These are phyloP conservation scores for Datisca glomerata DNA, from an alignment of 306 rosid genomes.

Conservation along the genomic window DNA sequence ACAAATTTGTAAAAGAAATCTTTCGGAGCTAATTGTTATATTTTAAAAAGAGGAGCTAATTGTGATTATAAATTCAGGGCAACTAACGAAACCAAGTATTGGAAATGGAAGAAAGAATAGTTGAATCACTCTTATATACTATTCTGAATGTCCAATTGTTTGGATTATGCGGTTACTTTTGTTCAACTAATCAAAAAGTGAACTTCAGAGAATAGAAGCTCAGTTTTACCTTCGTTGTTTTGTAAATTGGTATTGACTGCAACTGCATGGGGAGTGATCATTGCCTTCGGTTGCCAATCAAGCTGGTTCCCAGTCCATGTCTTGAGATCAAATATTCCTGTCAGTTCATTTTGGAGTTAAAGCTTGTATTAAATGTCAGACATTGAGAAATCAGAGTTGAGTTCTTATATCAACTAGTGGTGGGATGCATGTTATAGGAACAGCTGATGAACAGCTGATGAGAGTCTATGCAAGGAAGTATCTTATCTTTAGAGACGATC, in stretches of 20 bases:
- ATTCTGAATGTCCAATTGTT: no score
- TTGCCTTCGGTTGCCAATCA: conserved; percentile 98
- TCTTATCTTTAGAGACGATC: no score
- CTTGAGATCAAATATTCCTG: conserved; percentile 65
- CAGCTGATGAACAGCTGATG: no score
- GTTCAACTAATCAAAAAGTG: no score
- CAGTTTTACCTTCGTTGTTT: conserved; percentile 62
- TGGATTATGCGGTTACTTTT: no score
- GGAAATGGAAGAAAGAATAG: no score
- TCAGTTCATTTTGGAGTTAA: conserved; percentile 19
- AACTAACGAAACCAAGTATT: no score
- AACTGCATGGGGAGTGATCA: conserved; percentile 69
- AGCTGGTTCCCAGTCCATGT: conserved; percentile 65
- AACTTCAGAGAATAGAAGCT: neutral
- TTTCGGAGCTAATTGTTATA: neutral
- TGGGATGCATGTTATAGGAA: no score
- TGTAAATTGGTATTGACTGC: conserved; percentile 94
- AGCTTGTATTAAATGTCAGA: neutral
- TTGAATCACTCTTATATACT: no score
- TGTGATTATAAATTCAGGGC: no score
- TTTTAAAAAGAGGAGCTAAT: neutral
- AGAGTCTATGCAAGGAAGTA: neutral
- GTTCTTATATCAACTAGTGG: no score
- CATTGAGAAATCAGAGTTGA: no score
- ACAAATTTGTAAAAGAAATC: neutral